phyloP scores from a whole-genome alignment of 2,329 filamentous ascomycete species.

The Colletotrichum endophyticum region DNA sequence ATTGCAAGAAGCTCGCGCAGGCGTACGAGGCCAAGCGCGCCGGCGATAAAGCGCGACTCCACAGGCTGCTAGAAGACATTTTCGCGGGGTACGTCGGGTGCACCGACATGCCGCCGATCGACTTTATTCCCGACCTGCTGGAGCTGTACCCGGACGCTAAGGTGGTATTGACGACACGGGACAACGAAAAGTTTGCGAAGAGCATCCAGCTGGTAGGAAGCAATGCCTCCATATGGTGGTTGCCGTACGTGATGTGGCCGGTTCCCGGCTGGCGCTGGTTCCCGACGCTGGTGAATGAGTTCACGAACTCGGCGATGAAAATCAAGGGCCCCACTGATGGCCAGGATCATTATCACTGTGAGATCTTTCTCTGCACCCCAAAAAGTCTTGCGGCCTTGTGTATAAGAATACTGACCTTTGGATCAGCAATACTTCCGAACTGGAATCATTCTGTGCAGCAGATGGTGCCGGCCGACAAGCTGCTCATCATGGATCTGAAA shows the following conservation, averaged over 20 bases:
- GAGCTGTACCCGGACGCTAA: conserved; percentile 53
- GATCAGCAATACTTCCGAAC: background rate
- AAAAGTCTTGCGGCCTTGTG: background rate
- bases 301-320: background rate
- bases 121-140: conserved; percentile 49
- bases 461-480: background rate
- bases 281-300: background rate
- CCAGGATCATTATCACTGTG: background rate
- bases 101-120: conserved; percentile 46
- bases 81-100: conserved; percentile 49
- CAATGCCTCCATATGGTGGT: background rate
- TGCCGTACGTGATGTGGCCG: background rate
- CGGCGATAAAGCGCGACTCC: conserved; percentile 27
- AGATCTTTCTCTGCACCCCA: background rate
- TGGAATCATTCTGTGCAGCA: background rate
- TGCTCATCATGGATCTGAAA: conserved; percentile 38
- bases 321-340: background rate
- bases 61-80: conserved; percentile 36
- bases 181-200: conserved; percentile 39
- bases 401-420: background rate
- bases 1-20: background rate
- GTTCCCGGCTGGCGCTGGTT: conserved; percentile 2
- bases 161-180: conserved; percentile 45
- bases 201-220: conserved; percentile 24
- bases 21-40: background rate